Evolutionary conservation across 257 asterid species (phyloP), one percentile per base, ranked within the genome.

Genomic region (Echites panduratus): DNA sequence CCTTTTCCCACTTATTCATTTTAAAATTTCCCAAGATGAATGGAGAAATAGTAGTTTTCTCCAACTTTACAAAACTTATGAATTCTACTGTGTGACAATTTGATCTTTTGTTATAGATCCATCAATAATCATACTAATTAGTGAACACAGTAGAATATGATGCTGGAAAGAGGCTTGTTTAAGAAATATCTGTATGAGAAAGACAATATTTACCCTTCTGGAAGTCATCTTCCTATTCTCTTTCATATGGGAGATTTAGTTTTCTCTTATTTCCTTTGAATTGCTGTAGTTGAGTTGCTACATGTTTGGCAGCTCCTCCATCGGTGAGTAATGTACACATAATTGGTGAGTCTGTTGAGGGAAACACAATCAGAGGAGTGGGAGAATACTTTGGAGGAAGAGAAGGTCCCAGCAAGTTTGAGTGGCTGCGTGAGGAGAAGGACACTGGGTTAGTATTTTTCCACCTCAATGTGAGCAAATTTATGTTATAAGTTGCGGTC

Each of bases 371-470:
- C 75, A 89, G 70, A 76, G 99, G 99, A 62, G 70, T 74, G 38
- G 99, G 99, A 73, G 75, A 84, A 71, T 95, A 95, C 84, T 91
- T 95, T 82, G 99, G 99, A 59, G 99, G 99, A 84, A 87, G 86
- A 83, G 98, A 95, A 86, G 99, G 99, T 56, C 97, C 98, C 79
- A 95, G 97, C 90, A 92, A 85, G 84, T 95, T 87, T 69, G 93
- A 95, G 76, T 95, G 98, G 98, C 77, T 84, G 76, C 98, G 92
- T 61, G 91, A 92, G 81, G 89, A 95, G 49, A 86, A 75, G 73
- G 89, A 92, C 73, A 85, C 82, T 19, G 89, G 98, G 99, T 95
- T 82, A 81, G 92, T 79, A 68, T 66, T 43, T 7, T 45, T 53
- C 9, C 64, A 48, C 48, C 49, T 27, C 10, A 19, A 0, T 4